Evolutionary conservation across 2,329 filamentous ascomycete genomes (phyloP), one percentile per base, ranked within the genome.

Genomic region (Fusarium mundagurra): DNA sequence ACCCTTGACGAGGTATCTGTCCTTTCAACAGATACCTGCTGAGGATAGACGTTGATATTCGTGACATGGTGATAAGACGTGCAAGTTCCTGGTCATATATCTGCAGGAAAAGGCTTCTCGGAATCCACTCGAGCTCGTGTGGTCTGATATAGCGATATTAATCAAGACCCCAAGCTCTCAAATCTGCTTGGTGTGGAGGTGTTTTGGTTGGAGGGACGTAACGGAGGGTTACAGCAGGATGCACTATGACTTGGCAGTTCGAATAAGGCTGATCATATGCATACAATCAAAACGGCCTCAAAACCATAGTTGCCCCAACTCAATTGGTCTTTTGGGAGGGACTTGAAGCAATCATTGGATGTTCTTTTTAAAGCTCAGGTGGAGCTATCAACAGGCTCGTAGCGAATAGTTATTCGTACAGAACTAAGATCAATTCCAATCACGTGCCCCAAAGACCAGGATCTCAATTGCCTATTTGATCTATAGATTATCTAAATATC

Each of bases 11-110:
- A 20, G 82, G 80, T 27, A 89, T 72, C 53, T 83, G 83, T 11
- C 87, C 88, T 17, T 80, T 75, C 17, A 89, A 83, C 50, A 89
- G 79, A 67, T 89, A 89, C 71, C 81, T 84, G 75, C 86, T 83
- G 17, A 89, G 82, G 45, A 84, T 83, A 13, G 82, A 74, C 6
- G 84, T 82, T 29, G 86, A 80, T 45, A 86, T 81, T 34, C 84
- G 86, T 27, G 81, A 73, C 88, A 89, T 89, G 38, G 18, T 22
- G 44, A 41, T 20, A 16, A 24, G 41, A 34, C 36, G 34, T 44
- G 27, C 5, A 39, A 29, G 12, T 8, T 18, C 31, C 33, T 24
- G 17, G 33, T 22, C 22, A 33, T n/a, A 17, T 20, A 22, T 20
- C n/a, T 39, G 62, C 31, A 44, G 8, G 16, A 5, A n/a, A 20